Evolutionary conservation across 352 stramenopile species (phyloP).

Genomic region (Aphanomyces cochlioides): DNA sequence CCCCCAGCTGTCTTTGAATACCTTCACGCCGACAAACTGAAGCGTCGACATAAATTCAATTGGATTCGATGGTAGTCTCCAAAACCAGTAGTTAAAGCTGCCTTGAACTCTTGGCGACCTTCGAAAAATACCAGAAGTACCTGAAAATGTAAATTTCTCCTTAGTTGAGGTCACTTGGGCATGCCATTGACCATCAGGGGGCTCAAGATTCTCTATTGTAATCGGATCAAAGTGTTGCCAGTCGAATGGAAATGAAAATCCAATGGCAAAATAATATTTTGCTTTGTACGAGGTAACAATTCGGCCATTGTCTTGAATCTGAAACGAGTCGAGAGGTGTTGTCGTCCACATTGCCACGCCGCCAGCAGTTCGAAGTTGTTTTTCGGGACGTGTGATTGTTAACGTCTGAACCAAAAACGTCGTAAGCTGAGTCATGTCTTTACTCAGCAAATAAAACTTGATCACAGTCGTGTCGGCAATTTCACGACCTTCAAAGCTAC

Average conservation of each 20-base stretch:
- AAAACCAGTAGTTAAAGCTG: conserved; percentile 3
- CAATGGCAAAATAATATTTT: background rate
- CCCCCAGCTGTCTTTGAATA: conserved; percentile 9
- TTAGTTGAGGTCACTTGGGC: background rate
- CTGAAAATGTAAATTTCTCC: background rate
- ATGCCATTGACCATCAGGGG: background rate
- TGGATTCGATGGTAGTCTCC: background rate
- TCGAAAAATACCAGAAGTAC: conserved; percentile 11
- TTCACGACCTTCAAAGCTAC: background rate
- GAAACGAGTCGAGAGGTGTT: background rate
- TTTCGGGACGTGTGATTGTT: background rate
- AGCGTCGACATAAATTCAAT: background rate
- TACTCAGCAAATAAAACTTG: background rate
- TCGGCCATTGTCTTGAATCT: background rate
- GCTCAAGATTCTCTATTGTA: background rate
- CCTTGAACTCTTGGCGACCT: background rate
- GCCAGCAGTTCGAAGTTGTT: background rate
- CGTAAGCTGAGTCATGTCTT: background rate
- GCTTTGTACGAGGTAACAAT: background rate
- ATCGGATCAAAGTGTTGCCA: background rate
- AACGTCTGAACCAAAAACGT: background rate
- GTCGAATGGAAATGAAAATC: conserved; percentile 3
- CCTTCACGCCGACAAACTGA: background rate
- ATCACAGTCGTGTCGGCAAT: background rate
- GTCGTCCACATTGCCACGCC: background rate